Percentiles rank a stretch among this genome's conserved stretches.
Evolutionary conservation across 768 basidiomycete species (phyloP).

Genomic region (Boletales sp.): DNA sequence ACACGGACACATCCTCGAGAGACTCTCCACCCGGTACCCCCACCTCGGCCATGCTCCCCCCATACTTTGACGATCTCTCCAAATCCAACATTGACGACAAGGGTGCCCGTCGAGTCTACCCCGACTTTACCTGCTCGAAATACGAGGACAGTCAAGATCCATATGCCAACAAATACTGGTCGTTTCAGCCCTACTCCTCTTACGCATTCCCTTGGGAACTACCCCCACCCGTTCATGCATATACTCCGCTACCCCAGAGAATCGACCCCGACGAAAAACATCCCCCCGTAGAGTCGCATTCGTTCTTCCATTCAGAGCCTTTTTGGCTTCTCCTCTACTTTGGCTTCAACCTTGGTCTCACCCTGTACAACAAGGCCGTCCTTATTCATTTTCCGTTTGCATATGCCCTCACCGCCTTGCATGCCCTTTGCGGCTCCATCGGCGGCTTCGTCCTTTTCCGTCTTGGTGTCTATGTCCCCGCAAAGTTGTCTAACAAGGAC

Average conservation of each 20-base stretch:
- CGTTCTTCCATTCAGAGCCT: constrained; percentile 29
- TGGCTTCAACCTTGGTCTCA: constrained; percentile 84
- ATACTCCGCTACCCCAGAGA: constrained; percentile 1
- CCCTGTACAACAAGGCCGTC: constrained; percentile 93
- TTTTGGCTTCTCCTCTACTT: constrained; percentile 85
- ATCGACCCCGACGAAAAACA: constrained; percentile 1
- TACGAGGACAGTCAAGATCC: constrained; percentile 3
- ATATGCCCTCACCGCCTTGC: constrained; percentile 90
- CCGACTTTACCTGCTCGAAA: constrained; percentile 10
- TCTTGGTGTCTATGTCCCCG: constrained; percentile 55
- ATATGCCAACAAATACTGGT: neutral
- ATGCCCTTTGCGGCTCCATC: constrained; percentile 80
- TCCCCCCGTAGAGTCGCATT: constrained; percentile 7
- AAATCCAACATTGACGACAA: constrained; percentile 17
- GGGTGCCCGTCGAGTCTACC: constrained; percentile 15
- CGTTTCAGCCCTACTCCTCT: neutral
- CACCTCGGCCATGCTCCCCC: too few relatives aligned
- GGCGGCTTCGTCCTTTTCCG: constrained; percentile 72
- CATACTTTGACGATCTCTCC: too few relatives aligned
- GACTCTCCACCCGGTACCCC: too few relatives aligned
- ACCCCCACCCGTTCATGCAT: constrained; percentile 10
- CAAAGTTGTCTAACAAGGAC: constrained; percentile 48
- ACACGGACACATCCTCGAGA: too few relatives aligned
- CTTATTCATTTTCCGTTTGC: constrained; percentile 93
- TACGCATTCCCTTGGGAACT: constrained; percentile 20